Evolutionary conservation across 352 stramenopile species (phyloP), one percentile per base, ranked within the genome.

Genomic region (Phytophthora meadii): DNA sequence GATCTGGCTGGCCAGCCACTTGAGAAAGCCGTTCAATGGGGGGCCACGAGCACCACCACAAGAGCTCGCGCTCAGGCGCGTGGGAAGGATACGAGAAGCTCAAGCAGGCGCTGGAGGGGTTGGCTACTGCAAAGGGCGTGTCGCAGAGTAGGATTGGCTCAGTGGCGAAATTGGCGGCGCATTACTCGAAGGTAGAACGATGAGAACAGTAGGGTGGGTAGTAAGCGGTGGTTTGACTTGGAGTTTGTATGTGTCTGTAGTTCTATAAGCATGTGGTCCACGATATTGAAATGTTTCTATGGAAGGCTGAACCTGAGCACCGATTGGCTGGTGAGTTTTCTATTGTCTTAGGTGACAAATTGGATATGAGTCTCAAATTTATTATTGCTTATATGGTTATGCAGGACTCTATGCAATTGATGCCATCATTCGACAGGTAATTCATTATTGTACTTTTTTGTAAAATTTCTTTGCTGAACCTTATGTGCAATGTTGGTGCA

Each of bases 241-340:
- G 32, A 54, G 14, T 72, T 42, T 72, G 37, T 68, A 54, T 77
- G 49, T 0, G 19, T 63, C 22, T 22, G 5, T 50, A 95, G 85
- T 85, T 88, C 57, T 95, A 95, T 68, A 95, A 95, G 62, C 85
- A 89, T 53, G 87, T 95, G 42, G 87, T 95, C 55, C 85, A 95
- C 34, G 87, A 93, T 36, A 84, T 95, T 7, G 87, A 95, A 72
- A 70, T 87, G 30, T 92, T 94, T 68, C 39, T 95, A 42, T 95
- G 87, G 87, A 93, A 92, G 48, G 77, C 83, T 0, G 84, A 95
- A 30, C 68, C 83, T n/a, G 84, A 95, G 61, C 84, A 94, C 57
- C 84, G 85, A 41, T 70, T 95, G 30, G 87, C 79, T 76, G 85
- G 85, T 93, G 46, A 47, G 40, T 5, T 39, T 65, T 58, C 15